A percentile compares a stretch with the other conserved stretches of the same genome.
Evolutionary conservation across 2,329 filamentous ascomycete species (phyloP).

Genomic region (Fusarium chlamydosporum): DNA sequence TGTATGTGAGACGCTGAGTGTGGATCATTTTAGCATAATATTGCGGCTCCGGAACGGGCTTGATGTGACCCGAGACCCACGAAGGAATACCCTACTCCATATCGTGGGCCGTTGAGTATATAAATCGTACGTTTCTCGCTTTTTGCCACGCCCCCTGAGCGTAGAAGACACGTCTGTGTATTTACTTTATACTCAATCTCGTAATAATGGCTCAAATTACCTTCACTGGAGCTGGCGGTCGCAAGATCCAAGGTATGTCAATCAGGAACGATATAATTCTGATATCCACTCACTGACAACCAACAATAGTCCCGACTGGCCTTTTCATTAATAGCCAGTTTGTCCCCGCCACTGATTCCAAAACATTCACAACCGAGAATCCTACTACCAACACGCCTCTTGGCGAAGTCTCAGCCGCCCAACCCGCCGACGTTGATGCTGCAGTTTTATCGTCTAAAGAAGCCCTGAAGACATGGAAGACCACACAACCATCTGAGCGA

Average conservation of each 20-base stretch:
- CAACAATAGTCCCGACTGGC: slow-evolving; percentile 25
- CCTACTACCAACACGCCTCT: slow-evolving; percentile 3
- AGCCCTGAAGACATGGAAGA: slow-evolving; percentile 67
- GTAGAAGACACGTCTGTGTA: too few species aligned
- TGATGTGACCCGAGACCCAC: background rate
- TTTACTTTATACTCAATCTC: too few species aligned
- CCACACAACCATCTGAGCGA: slow-evolving; percentile 68
- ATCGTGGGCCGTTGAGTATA: background rate
- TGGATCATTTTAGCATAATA: background rate
- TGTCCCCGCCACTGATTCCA: background rate
- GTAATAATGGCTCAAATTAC: slow-evolving; percentile 14
- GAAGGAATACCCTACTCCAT: too few species aligned
- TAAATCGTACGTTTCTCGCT: background rate
- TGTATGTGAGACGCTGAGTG: background rate
- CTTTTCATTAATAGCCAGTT: slow-evolving; percentile 38
- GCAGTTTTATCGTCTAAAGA: slow-evolving; percentile 84
- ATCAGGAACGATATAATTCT: background rate
- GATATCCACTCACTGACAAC: background rate
- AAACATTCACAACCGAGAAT: slow-evolving; percentile 13
- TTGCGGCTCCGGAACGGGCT: slow-evolving; percentile 1
- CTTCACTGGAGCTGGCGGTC: slow-evolving; percentile 13
- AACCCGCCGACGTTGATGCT: slow-evolving; percentile 70
- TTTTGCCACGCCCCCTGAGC: too few species aligned
- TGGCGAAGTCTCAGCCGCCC: slow-evolving; percentile 21
- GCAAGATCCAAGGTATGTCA: slow-evolving; percentile 19